phyloP scores from a whole-genome alignment of 140 eudicot genomes.

The Stevia rebaudiana region DNA sequence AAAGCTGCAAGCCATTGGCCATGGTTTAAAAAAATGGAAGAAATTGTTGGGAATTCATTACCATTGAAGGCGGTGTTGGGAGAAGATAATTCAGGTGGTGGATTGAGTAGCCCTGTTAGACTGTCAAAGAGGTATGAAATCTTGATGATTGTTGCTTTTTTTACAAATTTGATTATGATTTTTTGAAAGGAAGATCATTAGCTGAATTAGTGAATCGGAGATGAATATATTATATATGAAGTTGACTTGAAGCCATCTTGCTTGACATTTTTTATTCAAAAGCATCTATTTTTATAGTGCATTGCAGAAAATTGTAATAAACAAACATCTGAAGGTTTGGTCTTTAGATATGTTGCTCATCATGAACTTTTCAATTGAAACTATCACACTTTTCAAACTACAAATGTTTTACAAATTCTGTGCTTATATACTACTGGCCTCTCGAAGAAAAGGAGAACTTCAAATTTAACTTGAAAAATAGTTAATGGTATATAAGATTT shows the following conservation, averaged over 20 bases:
- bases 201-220: neutral
- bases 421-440: neutral
- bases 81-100: conserved; percentile 51
- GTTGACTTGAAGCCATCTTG: no score
- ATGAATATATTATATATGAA: neutral
- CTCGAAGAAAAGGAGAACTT: neutral
- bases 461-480: neutral
- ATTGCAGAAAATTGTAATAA: neutral
- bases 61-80: conserved; percentile 50
- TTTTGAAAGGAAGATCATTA: neutral
- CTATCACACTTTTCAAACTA: neutral
- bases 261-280: neutral
- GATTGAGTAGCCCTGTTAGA: conserved; percentile 42
- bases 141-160: neutral
- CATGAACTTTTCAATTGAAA: neutral
- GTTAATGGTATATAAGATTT: neutral
- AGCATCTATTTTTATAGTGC: neutral
- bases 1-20: conserved; percentile 80
- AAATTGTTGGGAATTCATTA: conserved; percentile 67
- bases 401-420: neutral
- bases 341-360: neutral
- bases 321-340: neutral
- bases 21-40: conserved; percentile 93
- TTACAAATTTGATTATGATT: neutral
- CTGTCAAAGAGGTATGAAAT: conserved; percentile 61